Evolutionary conservation across 1,139 yeast genomes (phyloP), one percentile per base, ranked within the genome.

Genomic region (Diutina rugosa): DNA sequence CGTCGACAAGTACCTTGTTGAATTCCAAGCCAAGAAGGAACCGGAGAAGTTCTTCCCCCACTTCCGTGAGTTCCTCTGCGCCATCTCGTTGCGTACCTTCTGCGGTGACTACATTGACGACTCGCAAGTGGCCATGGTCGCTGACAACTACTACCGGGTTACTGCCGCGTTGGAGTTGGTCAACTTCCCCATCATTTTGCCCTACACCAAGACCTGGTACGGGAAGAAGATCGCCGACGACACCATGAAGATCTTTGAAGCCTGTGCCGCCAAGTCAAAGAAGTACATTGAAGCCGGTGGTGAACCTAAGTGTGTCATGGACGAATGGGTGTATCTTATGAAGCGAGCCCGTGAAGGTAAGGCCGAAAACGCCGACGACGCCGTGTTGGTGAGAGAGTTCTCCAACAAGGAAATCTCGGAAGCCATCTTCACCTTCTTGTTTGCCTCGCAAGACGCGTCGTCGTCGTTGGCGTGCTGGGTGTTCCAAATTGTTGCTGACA

Each of bases 391-490:
- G 62, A 85, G 98, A 69, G 93, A 87, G 62, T 93, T 93, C 74
- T 73, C 93, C 60, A 84, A 91, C 74, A 85, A 79, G 70, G 99
- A 93, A 72, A 91, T 93, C 64, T 88, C 97, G 44, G 98, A 93
- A 75, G 96, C 96, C 57, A 82, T 93, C 62, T 93, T 93, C 78
- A 93, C 99, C 26, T 93, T 93, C 71, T 78, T 93, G 70, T 93
- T 93, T 71, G 99, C 99, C 32, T 87, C 97, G 9, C 99, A 93
- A 74, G 99, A 93, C 72, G 99, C 99, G 41, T 87, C 97, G 7
- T 90, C 97, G 3, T 89, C 97, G n/a, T 85, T 95, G 64, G 95
- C 97, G 61, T 91, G 98, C 71, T 93, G 99, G 99, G 79, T 93
- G 67, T 93, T 91, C 82, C 99, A 93, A 77, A 81, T 90, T 64